Percentiles rank a stretch among this genome's conserved stretches.
phyloP scores from a whole-genome alignment of 768 basidiomycete genomes.

The Coprinopsis strossmayeri region DNA sequence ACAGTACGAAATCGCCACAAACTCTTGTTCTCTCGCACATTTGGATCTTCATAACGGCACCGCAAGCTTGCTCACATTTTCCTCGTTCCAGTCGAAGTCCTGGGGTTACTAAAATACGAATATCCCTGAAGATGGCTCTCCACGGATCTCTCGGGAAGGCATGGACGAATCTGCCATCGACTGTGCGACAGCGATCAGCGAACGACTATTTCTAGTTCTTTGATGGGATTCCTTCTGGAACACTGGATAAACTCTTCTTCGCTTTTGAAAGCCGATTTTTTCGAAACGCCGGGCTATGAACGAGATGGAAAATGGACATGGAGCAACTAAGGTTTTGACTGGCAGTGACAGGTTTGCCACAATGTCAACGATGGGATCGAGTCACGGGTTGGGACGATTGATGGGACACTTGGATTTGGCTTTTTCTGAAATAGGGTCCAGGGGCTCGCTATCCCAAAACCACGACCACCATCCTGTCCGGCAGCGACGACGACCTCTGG shows the following conservation, averaged over 20 bases:
- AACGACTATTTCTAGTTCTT: not conserved
- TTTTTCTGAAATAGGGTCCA: not conserved
- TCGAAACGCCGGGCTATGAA: constrained; percentile 3
- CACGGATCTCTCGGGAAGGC: not conserved
- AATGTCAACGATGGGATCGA: no score
- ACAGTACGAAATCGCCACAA: no score
- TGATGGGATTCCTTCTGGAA: not conserved
- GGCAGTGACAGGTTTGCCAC: not conserved
- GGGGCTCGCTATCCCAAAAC: no score
- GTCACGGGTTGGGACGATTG: no score
- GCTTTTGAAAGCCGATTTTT: constrained; percentile 8
- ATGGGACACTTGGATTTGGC: not conserved
- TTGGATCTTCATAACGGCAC: not conserved
- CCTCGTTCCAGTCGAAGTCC: no score
- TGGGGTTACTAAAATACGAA: no score
- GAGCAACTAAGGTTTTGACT: not conserved
- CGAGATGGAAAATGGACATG: not conserved
- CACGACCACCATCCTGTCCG: not conserved
- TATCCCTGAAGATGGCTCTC: not conserved
- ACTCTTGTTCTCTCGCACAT: not conserved
- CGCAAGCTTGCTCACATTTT: not conserved
- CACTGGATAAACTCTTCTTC: not conserved
- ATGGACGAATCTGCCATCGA: not conserved
- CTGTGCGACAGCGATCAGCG: constrained; percentile 2
- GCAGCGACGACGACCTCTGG: not conserved